Conservation (phyloP, 495 filamentous ascomycete species). For the Pyrenula aspistea region DNA sequence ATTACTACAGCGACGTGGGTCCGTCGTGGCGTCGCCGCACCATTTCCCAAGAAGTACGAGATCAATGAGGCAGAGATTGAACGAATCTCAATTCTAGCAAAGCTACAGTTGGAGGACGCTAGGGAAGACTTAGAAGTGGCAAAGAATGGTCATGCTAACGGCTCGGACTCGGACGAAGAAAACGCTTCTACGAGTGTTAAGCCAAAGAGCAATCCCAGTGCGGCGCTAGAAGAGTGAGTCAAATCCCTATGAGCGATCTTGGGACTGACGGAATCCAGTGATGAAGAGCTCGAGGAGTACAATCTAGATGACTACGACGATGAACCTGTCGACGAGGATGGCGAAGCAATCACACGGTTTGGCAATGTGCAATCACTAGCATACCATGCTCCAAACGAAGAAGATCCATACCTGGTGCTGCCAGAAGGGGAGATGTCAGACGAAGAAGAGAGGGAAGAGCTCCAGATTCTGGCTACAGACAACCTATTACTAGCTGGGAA, state of each 20-base stretch:
- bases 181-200: constrained; percentile 6
- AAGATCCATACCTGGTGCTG: constrained; percentile 93
- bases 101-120: constrained; percentile 86
- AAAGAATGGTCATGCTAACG: constrained; percentile 24
- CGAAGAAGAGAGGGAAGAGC: constrained; percentile 83
- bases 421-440: constrained; percentile 60
- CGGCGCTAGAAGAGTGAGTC: constrained; percentile 21
- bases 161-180: constrained; percentile 12
- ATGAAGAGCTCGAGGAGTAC: constrained; percentile 89
- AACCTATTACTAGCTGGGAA: constrained; percentile 86
- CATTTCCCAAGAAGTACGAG: constrained; percentile 79
- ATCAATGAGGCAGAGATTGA: constrained; percentile 89
- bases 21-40: constrained; percentile 82
- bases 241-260: not conserved
- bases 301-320: constrained; percentile 91
- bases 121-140: constrained; percentile 73
- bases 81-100: constrained; percentile 79
- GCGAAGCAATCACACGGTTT: constrained; percentile 77
- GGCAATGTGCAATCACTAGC: constrained; percentile 86
- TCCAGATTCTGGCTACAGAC: constrained; percentile 85
- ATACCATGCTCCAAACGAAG: constrained; percentile 83
- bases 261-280: constrained; percentile 32
- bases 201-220: constrained; percentile 13
- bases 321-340: constrained; percentile 55
- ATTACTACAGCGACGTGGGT: constrained; percentile 93